Percentiles rank a stretch among this genome's conserved stretches.
Conservation (phyloP, 352 stramenopile species). For the Globisporangium mamillatum region DNA sequence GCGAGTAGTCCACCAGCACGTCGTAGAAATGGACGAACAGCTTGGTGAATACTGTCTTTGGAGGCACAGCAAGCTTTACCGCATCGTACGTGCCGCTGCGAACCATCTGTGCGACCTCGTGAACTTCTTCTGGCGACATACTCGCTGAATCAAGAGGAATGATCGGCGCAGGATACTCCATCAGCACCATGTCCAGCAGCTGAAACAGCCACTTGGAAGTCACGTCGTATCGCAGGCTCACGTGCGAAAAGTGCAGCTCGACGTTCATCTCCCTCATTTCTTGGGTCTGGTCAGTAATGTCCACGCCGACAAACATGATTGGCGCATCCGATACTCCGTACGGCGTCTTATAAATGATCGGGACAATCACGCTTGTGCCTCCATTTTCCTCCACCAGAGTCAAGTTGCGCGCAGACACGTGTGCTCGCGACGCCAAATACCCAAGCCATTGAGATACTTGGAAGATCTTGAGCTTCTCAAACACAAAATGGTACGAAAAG, state of each 20-base stretch:
- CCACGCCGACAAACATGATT: slow-evolving; percentile 76
- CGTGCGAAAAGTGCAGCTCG: slow-evolving; percentile 80
- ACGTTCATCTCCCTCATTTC: slow-evolving; percentile 89
- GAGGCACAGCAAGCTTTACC: slow-evolving; percentile 60
- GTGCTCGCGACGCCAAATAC: slow-evolving; percentile 70
- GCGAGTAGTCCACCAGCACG: slow-evolving; percentile 76
- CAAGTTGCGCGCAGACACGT: slow-evolving; percentile 67
- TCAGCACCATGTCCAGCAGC: slow-evolving; percentile 69
- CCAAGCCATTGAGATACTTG: slow-evolving; percentile 88
- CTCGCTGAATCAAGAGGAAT: slow-evolving; percentile 78
- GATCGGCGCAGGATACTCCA: slow-evolving; percentile 81
- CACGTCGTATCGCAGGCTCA: slow-evolving; percentile 81
- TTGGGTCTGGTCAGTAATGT: slow-evolving; percentile 80
- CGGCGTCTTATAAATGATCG: slow-evolving; percentile 80
- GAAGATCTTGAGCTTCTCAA: slow-evolving; percentile 77
- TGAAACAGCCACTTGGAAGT: slow-evolving; percentile 79
- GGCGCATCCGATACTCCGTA: slow-evolving; percentile 73
- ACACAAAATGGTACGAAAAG: slow-evolving; percentile 73
- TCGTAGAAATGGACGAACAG: slow-evolving; percentile 87
- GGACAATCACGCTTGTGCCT: slow-evolving; percentile 34
- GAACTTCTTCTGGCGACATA: slow-evolving; percentile 54
- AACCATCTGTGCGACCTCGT: slow-evolving; percentile 37
- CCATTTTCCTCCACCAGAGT: slow-evolving; percentile 74
- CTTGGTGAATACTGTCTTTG: slow-evolving; percentile 88
- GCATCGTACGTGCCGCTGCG: slow-evolving; percentile 36